These are phyloP conservation scores for Lineolata rhizophorae DNA, from an alignment of 495 filamentous ascomycete genomes.

Conservation along the genomic window DNA sequence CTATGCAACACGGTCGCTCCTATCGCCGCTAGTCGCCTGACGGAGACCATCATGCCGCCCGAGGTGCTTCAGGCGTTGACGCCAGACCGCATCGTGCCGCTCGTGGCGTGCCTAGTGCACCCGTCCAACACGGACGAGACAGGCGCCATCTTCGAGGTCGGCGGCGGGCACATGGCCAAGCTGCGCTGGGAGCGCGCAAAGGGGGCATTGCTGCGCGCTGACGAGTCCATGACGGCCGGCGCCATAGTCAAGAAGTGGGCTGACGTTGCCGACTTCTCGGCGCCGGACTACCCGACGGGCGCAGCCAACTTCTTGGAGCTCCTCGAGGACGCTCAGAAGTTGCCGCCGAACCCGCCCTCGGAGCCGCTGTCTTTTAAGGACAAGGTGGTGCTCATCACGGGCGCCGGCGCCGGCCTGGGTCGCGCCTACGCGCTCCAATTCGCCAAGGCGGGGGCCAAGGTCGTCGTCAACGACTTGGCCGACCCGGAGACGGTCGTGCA, in stretches of 20 bases:
- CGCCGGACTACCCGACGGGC: constrained; percentile 68
- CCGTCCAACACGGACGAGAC: constrained; percentile 68
- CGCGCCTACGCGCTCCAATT: constrained; percentile 84
- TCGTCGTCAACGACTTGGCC: constrained; percentile 87
- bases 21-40: constrained; percentile 93
- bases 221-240: constrained; percentile 68
- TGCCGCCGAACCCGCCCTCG: constrained; percentile 41
- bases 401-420: constrained; percentile 81
- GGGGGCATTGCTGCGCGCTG: constrained; percentile 77
- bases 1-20: constrained; percentile 89
- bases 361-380: constrained; percentile 73
- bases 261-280: constrained; percentile 67
- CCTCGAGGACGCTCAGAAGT: constrained; percentile 66
- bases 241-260: constrained; percentile 80
- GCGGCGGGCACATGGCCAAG: constrained; percentile 85
- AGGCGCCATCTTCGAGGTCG: constrained; percentile 81
- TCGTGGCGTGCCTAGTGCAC: constrained; percentile 80
- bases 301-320: constrained; percentile 73
- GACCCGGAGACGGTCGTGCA: constrained; percentile 83
- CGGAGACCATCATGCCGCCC: constrained; percentile 89
- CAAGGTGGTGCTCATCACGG: constrained; percentile 81
- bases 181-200: constrained; percentile 86
- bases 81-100: constrained; percentile 89
- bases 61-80: constrained; percentile 75
- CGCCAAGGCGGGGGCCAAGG: constrained; percentile 66